Percentiles rank a stretch among this genome's conserved stretches.
These are phyloP conservation scores for Plasmodium gallinaceum DNA, from an alignment of 169 alveolate species.

Conservation along the genomic window DNA sequence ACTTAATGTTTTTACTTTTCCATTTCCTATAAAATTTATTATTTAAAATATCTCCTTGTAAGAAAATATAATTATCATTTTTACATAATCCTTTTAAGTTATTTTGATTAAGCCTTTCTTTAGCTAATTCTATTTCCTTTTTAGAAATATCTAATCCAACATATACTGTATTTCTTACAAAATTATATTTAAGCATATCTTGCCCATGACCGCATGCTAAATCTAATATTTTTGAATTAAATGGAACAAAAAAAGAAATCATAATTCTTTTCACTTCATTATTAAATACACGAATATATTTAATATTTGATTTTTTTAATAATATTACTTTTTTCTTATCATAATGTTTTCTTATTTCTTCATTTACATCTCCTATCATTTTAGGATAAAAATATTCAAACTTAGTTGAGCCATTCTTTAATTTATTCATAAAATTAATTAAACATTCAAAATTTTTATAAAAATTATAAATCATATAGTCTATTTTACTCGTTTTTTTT, in stretches of 20 bases:
- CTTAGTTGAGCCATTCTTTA: slow-evolving; percentile 41
- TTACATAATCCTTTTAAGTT: slow-evolving; percentile 69
- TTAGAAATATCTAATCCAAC: slow-evolving; percentile 91
- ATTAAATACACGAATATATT: slow-evolving; percentile 85
- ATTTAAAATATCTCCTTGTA: slow-evolving; percentile 76
- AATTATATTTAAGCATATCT: slow-evolving; percentile 90
- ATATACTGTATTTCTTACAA: slow-evolving; percentile 85
- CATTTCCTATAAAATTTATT: slow-evolving; percentile 71
- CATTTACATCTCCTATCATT: slow-evolving; percentile 88
- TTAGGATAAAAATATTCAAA: slow-evolving; percentile 86
- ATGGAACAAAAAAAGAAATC: slow-evolving; percentile 81
- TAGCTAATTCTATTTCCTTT: slow-evolving; percentile 90
- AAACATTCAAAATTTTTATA: slow-evolving; percentile 63
- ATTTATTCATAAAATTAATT: slow-evolving; percentile 39
- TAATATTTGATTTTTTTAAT: slow-evolving; percentile 86
- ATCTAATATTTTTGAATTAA: slow-evolving; percentile 86
- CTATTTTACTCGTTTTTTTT: slow-evolving; percentile 23
- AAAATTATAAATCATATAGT: slow-evolving; percentile 52
- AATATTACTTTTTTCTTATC: slow-evolving; percentile 87
- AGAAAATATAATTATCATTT: slow-evolving; percentile 47
- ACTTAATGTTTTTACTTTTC: slow-evolving; percentile 75
- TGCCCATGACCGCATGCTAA: slow-evolving; percentile 94
- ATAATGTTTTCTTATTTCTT: slow-evolving; percentile 87
- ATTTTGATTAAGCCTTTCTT: slow-evolving; percentile 85
- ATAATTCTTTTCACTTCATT: slow-evolving; percentile 88